These are phyloP conservation scores for Aspergillus proliferans DNA, from an alignment of 2,329 filamentous ascomycete genomes.

Conservation along the genomic window DNA sequence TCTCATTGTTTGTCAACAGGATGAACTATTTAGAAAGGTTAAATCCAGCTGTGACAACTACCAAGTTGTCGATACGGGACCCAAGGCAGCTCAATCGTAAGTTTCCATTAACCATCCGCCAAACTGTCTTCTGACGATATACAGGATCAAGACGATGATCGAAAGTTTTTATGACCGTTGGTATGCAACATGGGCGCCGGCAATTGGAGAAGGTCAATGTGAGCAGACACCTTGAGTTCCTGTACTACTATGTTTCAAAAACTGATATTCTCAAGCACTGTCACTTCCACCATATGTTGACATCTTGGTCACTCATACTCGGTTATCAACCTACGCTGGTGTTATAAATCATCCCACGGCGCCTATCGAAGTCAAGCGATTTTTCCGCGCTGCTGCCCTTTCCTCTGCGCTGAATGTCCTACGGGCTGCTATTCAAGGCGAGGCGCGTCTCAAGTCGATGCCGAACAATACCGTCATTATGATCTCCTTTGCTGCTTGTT, in stretches of 20 bases:
- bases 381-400: conserved; percentile 65
- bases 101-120: conserved; percentile 4
- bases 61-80: conserved; percentile 24
- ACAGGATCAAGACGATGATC: conserved; percentile 52
- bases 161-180: conserved; percentile 61
- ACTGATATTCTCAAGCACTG: conserved; percentile 37
- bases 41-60: conserved; percentile 34
- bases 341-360: conserved; percentile 70
- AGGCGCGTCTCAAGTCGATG: conserved; percentile 65
- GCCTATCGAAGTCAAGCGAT: conserved; percentile 62
- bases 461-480: conserved; percentile 73
- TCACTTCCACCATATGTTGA: conserved; percentile 65
- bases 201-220: conserved; percentile 51
- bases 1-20: conserved; percentile 11
- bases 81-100: conserved; percentile 28
- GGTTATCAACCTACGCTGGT: conserved; percentile 66
- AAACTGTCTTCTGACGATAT: conserved; percentile 5
- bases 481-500: conserved; percentile 69
- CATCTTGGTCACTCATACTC: conserved; percentile 66
- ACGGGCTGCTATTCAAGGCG: conserved; percentile 66
- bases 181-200: conserved; percentile 57
- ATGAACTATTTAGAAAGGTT: conserved; percentile 26
- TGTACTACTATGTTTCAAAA: conserved; percentile 3
- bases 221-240: conserved; percentile 21
- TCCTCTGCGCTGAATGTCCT: conserved; percentile 70